Conservation (phyloP, 139 green algal species). For the Helicosporidium sp. region DNA sequence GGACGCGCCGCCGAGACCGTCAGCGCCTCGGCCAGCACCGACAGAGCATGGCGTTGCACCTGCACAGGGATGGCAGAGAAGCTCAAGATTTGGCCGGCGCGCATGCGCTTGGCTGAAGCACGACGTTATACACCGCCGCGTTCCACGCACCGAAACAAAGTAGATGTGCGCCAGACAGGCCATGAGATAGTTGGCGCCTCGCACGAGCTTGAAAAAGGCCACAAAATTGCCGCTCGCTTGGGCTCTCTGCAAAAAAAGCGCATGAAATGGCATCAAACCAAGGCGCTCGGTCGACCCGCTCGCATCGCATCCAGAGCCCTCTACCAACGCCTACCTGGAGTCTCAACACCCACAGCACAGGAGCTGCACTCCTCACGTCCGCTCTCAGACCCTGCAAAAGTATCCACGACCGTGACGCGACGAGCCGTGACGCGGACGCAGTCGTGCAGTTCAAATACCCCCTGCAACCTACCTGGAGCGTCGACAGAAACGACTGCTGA, state of each 20-base stretch:
- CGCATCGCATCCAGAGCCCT: background rate
- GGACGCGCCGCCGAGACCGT: background rate
- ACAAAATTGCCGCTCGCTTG: slow-evolving; percentile 23
- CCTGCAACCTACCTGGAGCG: slow-evolving; percentile 10
- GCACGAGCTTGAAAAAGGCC: slow-evolving; percentile 30
- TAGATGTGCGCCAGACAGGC: slow-evolving; percentile 42
- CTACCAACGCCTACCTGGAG: slow-evolving; percentile 6
- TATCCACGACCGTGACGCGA: background rate
- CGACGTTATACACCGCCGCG: background rate
- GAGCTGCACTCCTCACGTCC: slow-evolving; percentile 10
- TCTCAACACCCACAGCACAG: slow-evolving; percentile 16
- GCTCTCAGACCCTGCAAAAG: slow-evolving; percentile 9
- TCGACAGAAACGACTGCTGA: slow-evolving; percentile 16
- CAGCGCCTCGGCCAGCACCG: slow-evolving; percentile 8
- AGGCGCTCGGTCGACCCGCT: no score
- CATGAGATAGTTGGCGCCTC: slow-evolving; percentile 34
- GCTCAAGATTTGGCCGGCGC: no score
- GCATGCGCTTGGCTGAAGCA: background rate
- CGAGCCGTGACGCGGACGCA: background rate
- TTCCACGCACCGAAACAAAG: slow-evolving; percentile 21
- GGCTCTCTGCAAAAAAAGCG: background rate
- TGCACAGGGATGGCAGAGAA: slow-evolving; percentile 16
- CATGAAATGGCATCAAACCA: background rate
- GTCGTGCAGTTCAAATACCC: background rate
- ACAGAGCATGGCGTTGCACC: slow-evolving; percentile 12